Percentiles rank a stretch among this genome's conserved stretches.
Evolutionary conservation across 257 asterid species (phyloP).

Genomic region (Echium plantagineum): DNA sequence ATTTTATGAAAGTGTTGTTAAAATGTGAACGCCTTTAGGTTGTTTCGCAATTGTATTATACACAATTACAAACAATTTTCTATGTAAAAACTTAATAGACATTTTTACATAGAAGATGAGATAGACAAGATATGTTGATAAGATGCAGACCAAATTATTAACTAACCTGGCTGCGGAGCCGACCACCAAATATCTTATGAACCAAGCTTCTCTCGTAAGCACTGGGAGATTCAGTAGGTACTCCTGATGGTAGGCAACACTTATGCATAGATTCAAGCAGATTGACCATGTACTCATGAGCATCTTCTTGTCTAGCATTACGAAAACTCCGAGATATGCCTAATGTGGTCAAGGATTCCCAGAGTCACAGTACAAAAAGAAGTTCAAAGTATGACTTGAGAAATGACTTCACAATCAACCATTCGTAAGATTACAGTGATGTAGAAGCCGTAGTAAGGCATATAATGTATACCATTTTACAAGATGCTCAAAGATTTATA

Average conservation of each 20-base stretch:
- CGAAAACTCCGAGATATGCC: conserved; percentile 92
- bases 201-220: conserved; percentile 96
- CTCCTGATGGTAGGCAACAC: conserved; percentile 94
- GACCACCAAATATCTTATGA: conserved; percentile 94
- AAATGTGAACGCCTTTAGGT: not conserved
- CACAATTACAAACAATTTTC: no score
- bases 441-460: not conserved
- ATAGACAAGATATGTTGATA: not conserved
- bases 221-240: conserved; percentile 83
- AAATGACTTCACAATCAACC: not conserved
- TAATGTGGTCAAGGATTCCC: conserved; percentile 39
- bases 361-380: conserved; percentile 5
- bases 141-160: not conserved
- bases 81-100: no score
- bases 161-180: conserved; percentile 82
- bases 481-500: conserved; percentile 2
- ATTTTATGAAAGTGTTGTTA: no score
- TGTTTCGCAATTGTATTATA: no score
- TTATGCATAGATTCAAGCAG: conserved; percentile 94
- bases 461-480: not conserved
- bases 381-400: not conserved
- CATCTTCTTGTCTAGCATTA: conserved; percentile 92
- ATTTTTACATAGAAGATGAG: not conserved
- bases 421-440: not conserved
- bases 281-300: conserved; percentile 96